phyloP scores from a whole-genome alignment of 179 eudicot genomes.

The Drosera spatulata region DNA sequence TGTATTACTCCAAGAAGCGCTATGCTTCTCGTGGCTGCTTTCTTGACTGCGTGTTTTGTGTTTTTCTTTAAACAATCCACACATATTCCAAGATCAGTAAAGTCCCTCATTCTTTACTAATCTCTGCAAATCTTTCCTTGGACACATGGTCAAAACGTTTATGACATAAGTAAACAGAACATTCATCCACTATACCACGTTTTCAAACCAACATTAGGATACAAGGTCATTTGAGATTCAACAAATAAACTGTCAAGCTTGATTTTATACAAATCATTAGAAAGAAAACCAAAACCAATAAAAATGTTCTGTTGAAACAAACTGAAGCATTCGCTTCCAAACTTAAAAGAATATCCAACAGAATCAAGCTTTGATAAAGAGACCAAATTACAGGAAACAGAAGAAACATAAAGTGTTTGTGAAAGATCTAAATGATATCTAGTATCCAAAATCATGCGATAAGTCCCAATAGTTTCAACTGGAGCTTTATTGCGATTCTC shows the following conservation, averaged over 20 bases:
- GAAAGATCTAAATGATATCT: slow-evolving; percentile 5
- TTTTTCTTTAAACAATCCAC: too few relatives aligned
- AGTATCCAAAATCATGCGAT: slow-evolving; percentile 4
- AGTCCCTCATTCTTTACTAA: slow-evolving; percentile 2
- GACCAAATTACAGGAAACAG: slow-evolving; percentile 4
- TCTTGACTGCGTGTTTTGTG: slow-evolving; percentile 3
- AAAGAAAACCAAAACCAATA: slow-evolving; percentile 3
- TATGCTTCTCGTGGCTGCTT: background rate
- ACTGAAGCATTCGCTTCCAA: slow-evolving; percentile 5
- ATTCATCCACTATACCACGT: background rate
- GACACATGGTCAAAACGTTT: slow-evolving; percentile 1
- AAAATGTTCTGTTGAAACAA: slow-evolving; percentile 1
- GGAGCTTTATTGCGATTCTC: slow-evolving; percentile 7
- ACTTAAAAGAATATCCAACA: background rate
- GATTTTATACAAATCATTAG: slow-evolving; percentile 10
- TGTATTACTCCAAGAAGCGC: background rate
- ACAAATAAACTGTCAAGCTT: slow-evolving; percentile 8
- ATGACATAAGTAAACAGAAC: slow-evolving; percentile 2
- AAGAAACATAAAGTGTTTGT: slow-evolving; percentile 9
- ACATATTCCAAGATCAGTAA: too few relatives aligned
- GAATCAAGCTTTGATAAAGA: too few relatives aligned
- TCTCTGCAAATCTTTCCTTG: background rate
- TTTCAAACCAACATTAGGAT: too few relatives aligned
- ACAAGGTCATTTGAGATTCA: too few relatives aligned
- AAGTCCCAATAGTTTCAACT: slow-evolving; percentile 11